phyloP scores from a whole-genome alignment of 2,329 filamentous ascomycete species.

The Gaeumannomyces tritici region DNA sequence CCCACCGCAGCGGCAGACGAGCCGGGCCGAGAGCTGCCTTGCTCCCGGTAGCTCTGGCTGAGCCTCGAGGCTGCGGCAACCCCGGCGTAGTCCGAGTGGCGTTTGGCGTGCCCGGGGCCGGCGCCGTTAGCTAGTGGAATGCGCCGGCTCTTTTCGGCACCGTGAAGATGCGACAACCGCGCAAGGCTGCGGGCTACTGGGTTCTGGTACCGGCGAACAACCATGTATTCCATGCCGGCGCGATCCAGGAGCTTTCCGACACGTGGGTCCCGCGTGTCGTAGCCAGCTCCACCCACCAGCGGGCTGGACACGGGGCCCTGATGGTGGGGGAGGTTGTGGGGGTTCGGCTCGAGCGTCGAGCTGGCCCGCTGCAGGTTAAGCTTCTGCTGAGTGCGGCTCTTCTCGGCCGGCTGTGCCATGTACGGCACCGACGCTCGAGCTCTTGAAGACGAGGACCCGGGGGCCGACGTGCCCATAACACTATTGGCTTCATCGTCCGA shows the following conservation, averaged over 20 bases:
- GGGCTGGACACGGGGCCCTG: conserved; percentile 24
- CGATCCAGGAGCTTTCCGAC: conserved; percentile 57
- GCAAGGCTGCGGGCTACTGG: conserved; percentile 55
- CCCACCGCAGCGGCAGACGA: conserved; percentile 3
- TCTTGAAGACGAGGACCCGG: conserved; percentile 7
- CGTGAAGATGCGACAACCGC: conserved; percentile 42
- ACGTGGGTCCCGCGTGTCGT: conserved; percentile 52
- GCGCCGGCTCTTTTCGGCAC: conserved; percentile 36
- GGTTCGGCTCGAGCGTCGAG: conserved; percentile 55
- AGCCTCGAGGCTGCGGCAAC: conserved; percentile 18
- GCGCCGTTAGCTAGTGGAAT: conserved; percentile 32
- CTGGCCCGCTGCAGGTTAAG: conserved; percentile 65
- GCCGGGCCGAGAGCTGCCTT: conserved; percentile 6
- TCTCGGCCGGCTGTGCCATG: conserved; percentile 35
- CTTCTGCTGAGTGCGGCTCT: conserved; percentile 66
- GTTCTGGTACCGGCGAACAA: conserved; percentile 63
- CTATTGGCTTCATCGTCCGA: conserved; percentile 25
- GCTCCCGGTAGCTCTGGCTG: conserved; percentile 29
- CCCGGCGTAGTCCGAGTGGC: conserved; percentile 13
- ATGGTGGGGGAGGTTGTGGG: conserved; percentile 22
- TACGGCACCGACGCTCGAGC: conserved; percentile 18
- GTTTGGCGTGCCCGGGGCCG: conserved; percentile 15
- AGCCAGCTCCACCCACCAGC: conserved; percentile 42
- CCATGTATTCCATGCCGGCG: conserved; percentile 64
- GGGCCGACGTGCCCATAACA: neutral